These are phyloP conservation scores for Zasmidium angulare DNA, from an alignment of 2,329 filamentous ascomycete species.

Conservation along the genomic window DNA sequence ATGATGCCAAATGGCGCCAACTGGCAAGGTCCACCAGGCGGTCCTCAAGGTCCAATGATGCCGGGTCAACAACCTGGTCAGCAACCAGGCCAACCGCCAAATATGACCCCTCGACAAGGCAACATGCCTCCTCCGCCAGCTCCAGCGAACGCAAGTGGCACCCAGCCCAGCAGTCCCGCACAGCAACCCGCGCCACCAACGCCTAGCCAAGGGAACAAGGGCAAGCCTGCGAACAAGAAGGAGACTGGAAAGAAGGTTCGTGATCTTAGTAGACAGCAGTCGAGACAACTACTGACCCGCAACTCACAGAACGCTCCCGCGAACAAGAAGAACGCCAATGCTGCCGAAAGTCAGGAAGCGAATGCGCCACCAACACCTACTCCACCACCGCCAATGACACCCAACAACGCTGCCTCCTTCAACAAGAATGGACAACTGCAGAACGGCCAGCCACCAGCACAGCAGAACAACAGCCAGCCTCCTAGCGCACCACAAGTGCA, in stretches of 20 bases:
- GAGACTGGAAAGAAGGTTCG: slow-evolving; percentile 37
- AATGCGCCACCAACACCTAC: slow-evolving; percentile 47
- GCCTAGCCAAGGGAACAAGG: slow-evolving; percentile 70
- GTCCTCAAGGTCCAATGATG: slow-evolving; percentile 39
- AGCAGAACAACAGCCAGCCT: slow-evolving; percentile 26
- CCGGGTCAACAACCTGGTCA: slow-evolving; percentile 38
- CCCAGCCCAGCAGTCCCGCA: slow-evolving; percentile 50
- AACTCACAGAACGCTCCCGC: slow-evolving; percentile 26
- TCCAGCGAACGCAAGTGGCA: slow-evolving; percentile 41
- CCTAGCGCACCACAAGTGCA: slow-evolving; percentile 13
- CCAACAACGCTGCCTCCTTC: slow-evolving; percentile 40
- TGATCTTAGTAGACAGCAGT: background rate
- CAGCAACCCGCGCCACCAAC: slow-evolving; percentile 66
- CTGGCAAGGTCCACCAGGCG: slow-evolving; percentile 40
- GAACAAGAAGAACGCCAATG: slow-evolving; percentile 44
- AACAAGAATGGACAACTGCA: slow-evolving; percentile 37
- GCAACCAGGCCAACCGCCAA: slow-evolving; percentile 55
- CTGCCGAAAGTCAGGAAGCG: slow-evolving; percentile 42
- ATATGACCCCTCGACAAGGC: slow-evolving; percentile 71
- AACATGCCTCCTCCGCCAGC: slow-evolving; percentile 55
- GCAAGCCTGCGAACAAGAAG: slow-evolving; percentile 73
- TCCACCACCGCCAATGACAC: slow-evolving; percentile 50
- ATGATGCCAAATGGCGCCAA: slow-evolving; percentile 31
- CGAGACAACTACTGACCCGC: background rate
- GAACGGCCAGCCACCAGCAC: slow-evolving; percentile 35